A percentile compares a stretch with the other conserved stretches of the same genome.
Evolutionary conservation across 2,329 filamentous ascomycete species (phyloP).

Genomic region (Pochonia chlamydosporia): DNA sequence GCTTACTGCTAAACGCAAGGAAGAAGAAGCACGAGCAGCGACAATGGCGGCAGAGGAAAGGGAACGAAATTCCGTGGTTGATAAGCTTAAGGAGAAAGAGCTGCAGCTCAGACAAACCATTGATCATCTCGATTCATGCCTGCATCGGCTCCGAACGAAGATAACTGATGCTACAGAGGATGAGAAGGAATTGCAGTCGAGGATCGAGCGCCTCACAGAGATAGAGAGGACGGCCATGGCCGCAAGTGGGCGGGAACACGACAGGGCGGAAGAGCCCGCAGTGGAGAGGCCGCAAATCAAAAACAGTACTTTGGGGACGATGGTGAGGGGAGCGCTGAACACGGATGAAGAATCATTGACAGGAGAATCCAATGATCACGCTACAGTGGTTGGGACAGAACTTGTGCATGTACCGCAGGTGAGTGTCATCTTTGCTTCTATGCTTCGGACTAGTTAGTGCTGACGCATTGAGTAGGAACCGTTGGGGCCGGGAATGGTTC

Average conservation of each 20-base stretch:
- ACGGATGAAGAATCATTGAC: not conserved
- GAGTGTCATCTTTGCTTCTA: not conserved
- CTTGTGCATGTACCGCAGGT: not conserved
- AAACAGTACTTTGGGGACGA: not conserved
- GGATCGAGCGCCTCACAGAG: not conserved
- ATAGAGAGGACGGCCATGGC: not conserved
- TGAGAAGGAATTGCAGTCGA: not conserved
- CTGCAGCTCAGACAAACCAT: not conserved
- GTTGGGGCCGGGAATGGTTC: not conserved
- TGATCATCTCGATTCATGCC: not conserved
- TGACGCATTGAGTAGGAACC: not conserved
- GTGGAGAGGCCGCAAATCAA: not conserved
- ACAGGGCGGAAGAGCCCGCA: not conserved
- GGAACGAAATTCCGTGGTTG: not conserved
- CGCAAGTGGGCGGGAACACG: not conserved
- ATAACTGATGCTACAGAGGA: not conserved
- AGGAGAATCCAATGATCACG: not conserved
- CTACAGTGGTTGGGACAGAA: not conserved
- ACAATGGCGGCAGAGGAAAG: not conserved
- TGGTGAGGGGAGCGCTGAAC: not conserved
- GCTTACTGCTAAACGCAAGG: not conserved
- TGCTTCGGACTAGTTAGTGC: not conserved
- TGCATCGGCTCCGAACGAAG: not conserved
- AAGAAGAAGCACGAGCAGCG: not conserved
- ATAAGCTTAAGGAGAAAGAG: not conserved